These are phyloP conservation scores for Selenicereus undatus DNA, from an alignment of 148 eudicot genomes.

Conservation along the genomic window DNA sequence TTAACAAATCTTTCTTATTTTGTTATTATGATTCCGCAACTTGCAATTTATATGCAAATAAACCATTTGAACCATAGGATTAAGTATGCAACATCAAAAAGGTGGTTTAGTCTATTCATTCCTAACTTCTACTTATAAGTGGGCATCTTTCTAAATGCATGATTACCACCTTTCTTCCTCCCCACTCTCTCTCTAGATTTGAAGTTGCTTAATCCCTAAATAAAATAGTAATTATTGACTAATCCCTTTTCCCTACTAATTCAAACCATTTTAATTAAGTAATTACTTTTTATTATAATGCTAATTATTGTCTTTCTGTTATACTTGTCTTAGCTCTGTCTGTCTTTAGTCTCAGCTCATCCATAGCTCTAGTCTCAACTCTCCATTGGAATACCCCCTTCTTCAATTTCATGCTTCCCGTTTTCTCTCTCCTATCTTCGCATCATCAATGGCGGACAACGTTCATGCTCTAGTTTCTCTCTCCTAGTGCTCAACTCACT, in stretches of 20 bases:
- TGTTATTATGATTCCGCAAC: background rate
- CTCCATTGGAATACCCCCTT: background rate
- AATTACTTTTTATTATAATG: background rate
- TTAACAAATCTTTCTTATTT: too few species aligned
- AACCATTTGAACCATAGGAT: background rate
- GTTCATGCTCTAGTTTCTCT: conserved; percentile 3
- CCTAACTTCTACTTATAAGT: background rate
- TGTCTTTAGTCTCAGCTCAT: conserved; percentile 14
- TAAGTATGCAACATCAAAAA: too few species aligned
- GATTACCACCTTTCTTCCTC: conserved; percentile 6
- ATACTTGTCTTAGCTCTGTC: conserved; percentile 27
- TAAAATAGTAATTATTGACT: background rate
- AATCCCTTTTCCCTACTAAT: background rate
- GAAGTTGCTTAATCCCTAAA: background rate
- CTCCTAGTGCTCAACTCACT: background rate
- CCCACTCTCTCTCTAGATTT: background rate
- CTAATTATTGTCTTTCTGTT: background rate
- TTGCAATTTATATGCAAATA: background rate
- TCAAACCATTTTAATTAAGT: background rate
- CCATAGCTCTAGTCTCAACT: background rate
- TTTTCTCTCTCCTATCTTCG: conserved; percentile 18
- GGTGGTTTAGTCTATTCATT: conserved; percentile 6
- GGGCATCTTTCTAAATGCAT: conserved; percentile 17
- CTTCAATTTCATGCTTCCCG: background rate
- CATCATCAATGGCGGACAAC: conserved; percentile 31